A percentile compares a stretch with the other conserved stretches of the same genome.
phyloP scores from a whole-genome alignment of 352 stramenopile genomes.

The Globisporangium echinulatum region DNA sequence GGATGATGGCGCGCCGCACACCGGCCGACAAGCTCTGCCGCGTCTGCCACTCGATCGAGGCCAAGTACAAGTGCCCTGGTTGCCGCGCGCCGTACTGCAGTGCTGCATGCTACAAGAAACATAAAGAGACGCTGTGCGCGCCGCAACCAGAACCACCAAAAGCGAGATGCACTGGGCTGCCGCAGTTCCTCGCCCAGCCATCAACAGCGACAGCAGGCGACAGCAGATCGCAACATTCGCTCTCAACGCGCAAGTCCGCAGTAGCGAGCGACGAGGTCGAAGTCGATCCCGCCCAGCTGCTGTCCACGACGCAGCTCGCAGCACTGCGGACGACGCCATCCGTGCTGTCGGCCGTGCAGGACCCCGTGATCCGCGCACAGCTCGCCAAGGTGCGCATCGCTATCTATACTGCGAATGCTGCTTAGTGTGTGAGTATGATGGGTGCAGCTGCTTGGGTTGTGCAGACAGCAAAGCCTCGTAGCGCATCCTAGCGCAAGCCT shows the following conservation, averaged over 20 bases:
- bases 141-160: not conserved
- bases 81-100: slow-evolving; percentile 75
- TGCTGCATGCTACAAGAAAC: slow-evolving; percentile 67
- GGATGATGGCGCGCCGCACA: slow-evolving; percentile 19
- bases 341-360: slow-evolving; percentile 36
- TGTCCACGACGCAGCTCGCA: slow-evolving; percentile 49
- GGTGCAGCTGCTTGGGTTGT: not conserved
- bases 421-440: not conserved
- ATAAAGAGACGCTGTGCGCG: slow-evolving; percentile 66
- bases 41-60: slow-evolving; percentile 38
- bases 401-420: not conserved
- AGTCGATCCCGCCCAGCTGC: slow-evolving; percentile 27
- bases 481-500: not conserved
- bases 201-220: slow-evolving; percentile 2
- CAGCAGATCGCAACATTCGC: slow-evolving; percentile 4
- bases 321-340: slow-evolving; percentile 24
- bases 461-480: not conserved
- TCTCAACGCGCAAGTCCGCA: slow-evolving; percentile 4
- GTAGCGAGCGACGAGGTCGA: slow-evolving; percentile 18
- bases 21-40: slow-evolving; percentile 27
- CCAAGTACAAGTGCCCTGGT: slow-evolving; percentile 83
- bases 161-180: not conserved
- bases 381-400: slow-evolving; percentile 39
- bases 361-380: slow-evolving; percentile 39
- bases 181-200: slow-evolving; percentile 2